These are phyloP conservation scores for Fusarium robinianum DNA, from an alignment of 2,329 filamentous ascomycete genomes.

Conservation along the genomic window DNA sequence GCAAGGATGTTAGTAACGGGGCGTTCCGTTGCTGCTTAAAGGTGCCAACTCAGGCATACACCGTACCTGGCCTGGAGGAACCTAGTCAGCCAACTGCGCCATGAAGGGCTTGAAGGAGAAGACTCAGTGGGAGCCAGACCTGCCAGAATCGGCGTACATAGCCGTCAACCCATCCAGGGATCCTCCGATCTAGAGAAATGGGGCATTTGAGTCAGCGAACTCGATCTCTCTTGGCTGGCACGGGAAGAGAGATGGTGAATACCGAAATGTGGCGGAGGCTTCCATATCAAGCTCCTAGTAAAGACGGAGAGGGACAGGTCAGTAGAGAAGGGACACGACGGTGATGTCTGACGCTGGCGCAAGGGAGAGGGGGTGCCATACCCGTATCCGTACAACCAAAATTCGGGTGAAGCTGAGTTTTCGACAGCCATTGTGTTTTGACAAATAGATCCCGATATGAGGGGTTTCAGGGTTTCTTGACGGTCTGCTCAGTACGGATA, in stretches of 20 bases:
- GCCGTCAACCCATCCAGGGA: slow-evolving; percentile 89
- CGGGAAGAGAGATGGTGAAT: slow-evolving; percentile 37
- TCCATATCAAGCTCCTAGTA: slow-evolving; percentile 88
- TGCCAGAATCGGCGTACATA: slow-evolving; percentile 99
- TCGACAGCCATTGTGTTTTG: slow-evolving; percentile 48
- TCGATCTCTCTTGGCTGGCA: slow-evolving; percentile 6
- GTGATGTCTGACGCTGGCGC: slow-evolving; percentile 12
- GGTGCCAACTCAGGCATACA: neutral
- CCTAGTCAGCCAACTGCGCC: slow-evolving; percentile 9
- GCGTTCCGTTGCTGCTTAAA: neutral
- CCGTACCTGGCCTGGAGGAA: slow-evolving; percentile 42
- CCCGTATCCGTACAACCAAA: slow-evolving; percentile 99
- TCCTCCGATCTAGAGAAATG: slow-evolving; percentile 69
- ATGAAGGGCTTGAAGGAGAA: slow-evolving; percentile 3
- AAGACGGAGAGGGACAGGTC: slow-evolving; percentile 8
- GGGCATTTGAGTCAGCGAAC: slow-evolving; percentile 10
- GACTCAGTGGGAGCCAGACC: slow-evolving; percentile 58
- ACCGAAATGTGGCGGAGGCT: slow-evolving; percentile 96
- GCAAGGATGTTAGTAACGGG: slow-evolving; percentile 1
- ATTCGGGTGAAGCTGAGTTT: slow-evolving; percentile 58
- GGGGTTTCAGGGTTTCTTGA: slow-evolving; percentile 20
- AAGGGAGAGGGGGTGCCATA: slow-evolving; percentile 47
- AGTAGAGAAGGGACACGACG: slow-evolving; percentile 6
- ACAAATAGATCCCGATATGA: slow-evolving; percentile 1
- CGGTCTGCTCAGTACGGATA: neutral